Conservation (phyloP, 148 eudicot species). For the Simmondsia chinensis region DNA sequence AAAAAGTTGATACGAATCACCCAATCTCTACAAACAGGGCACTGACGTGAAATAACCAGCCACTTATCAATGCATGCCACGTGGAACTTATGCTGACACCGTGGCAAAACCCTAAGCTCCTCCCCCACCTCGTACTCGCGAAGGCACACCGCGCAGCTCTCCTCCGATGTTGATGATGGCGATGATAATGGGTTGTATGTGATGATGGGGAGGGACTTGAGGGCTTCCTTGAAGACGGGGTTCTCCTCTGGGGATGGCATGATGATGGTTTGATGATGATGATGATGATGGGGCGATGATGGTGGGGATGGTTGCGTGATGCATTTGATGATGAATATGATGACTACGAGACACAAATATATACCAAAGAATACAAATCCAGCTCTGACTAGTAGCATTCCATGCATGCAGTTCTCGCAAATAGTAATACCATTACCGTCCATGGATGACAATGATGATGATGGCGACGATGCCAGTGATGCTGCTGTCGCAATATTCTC, state of each 20-base stretch:
- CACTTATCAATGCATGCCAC: slow-evolving; percentile 33
- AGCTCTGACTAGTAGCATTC: slow-evolving; percentile 3
- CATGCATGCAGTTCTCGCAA: too few species aligned
- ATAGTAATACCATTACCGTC: too few species aligned
- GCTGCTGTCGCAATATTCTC: slow-evolving; percentile 2
- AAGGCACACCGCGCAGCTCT: slow-evolving; percentile 21
- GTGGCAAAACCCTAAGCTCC: slow-evolving; percentile 16
- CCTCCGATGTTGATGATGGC: neutral
- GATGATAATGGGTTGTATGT: slow-evolving; percentile 5
- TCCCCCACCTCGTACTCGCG: slow-evolving; percentile 20
- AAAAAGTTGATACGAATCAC: too few species aligned
- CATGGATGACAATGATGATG: slow-evolving; percentile 1
- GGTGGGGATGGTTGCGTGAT: neutral
- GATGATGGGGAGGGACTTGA: slow-evolving; percentile 4
- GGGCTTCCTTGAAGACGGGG: slow-evolving; percentile 6
- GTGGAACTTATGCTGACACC: slow-evolving; percentile 23
- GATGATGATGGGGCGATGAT: too few species aligned
- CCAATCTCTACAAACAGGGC: slow-evolving; percentile 15
- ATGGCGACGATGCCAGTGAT: neutral
- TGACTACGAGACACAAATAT: neutral
- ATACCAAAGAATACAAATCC: neutral
- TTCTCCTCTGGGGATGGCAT: neutral
- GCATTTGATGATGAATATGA: neutral
- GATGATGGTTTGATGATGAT: neutral
- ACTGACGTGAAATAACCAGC: slow-evolving; percentile 6